Base-by-base conservation (phyloP, 192 early-diverging fungal species). In the Haplosporangium gracile region DNA sequence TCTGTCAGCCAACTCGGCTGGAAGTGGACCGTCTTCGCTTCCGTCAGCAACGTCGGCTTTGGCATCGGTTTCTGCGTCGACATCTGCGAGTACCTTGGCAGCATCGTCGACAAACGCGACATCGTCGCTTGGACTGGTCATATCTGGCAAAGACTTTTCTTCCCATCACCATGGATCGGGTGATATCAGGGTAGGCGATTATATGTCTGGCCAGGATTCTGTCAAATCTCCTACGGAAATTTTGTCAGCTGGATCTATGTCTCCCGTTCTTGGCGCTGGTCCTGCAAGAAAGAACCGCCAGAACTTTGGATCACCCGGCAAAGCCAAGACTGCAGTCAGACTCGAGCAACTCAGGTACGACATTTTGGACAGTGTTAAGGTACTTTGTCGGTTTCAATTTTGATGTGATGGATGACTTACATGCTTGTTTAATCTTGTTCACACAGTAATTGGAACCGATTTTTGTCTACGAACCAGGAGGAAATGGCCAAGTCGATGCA, bases 401-500 rank as follows among this genome's bases (percentile, higher is more conserved):
- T 70, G 32, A 72, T 71, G 1, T 26, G 6, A n/a, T 47, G 24
- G 70, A n/a, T 29, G 6, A 38, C n/a, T 47, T 16, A n/a, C 32
- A 4, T n/a, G 8, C 5, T 72, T 55, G 42, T 24, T 15, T 32
- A 47, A 36, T 45, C 42, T 68, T 60, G 20, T 16, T 40, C 29
- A 4, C 73, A 38, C 70, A 93, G 92, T 47, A 93, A 93, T 51
- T 93, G 92, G 92, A 92, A 90, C 77, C 80, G 92, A 45, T 93
- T 90, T 55, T 72, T 93, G 72, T 93, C 91, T 0, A 93, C 92
- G 24, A 93, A 93, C 77, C 91, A 77, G 89, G 92, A 93, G 77
- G 92, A 93, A 78, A 93, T 93, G 92, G 91, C 92, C 3, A 93
- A 93, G 40, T 89, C 89, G 4, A 90, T 93, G 91, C 92, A 93